Conservation (phyloP, 352 stramenopile species). For the Phytophthora parvispora region DNA sequence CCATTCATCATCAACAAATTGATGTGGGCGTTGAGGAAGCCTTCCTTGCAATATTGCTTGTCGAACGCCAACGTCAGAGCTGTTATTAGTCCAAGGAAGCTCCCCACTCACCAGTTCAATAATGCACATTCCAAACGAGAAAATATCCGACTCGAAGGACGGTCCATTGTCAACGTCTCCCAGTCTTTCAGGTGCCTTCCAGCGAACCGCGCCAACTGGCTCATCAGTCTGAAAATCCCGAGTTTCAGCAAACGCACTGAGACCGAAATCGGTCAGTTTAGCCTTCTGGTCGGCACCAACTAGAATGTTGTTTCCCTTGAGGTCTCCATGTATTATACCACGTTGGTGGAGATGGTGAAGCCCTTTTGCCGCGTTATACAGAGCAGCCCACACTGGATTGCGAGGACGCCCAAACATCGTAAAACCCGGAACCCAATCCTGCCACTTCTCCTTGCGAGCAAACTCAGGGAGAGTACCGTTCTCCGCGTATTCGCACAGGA, state of each 20-base stretch:
- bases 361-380: background rate
- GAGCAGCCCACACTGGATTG: background rate
- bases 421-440: background rate
- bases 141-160: conserved; percentile 13
- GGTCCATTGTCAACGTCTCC: background rate
- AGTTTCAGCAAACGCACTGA: background rate
- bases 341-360: background rate
- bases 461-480: background rate
- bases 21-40: background rate
- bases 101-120: conserved; percentile 5
- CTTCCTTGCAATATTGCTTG: conserved; percentile 2
- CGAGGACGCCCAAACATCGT: background rate
- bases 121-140: conserved; percentile 21
- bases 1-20: conserved; percentile 11
- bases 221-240: background rate
- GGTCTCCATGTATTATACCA: background rate
- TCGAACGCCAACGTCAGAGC: background rate
- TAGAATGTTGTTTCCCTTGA: background rate
- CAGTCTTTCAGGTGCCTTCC: conserved; percentile 6
- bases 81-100: conserved; percentile 3
- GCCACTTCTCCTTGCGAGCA: background rate
- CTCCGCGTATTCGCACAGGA: background rate
- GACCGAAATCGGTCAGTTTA: background rate
- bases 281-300: background rate
- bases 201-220: background rate